Evolutionary conservation across 306 rosid genomes (phyloP).

Genomic region (Glycine tomentella): DNA sequence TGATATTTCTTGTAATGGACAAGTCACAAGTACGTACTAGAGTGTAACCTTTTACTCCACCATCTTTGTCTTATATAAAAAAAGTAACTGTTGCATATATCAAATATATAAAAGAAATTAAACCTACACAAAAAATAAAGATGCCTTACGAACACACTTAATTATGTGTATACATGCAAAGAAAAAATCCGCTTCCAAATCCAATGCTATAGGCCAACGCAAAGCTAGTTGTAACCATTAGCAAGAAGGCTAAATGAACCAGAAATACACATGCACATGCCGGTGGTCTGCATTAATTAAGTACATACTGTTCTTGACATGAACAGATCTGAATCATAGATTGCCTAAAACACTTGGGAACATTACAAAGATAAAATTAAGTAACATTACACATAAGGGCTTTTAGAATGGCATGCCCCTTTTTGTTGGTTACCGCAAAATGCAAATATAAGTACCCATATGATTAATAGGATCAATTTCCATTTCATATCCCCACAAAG

Average conservation of each 20-base stretch:
- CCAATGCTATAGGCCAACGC: too few species aligned
- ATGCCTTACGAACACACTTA: too few species aligned
- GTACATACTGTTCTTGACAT: neutral
- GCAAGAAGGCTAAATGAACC: neutral
- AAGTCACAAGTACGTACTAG: too few species aligned
- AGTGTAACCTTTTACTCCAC: too few species aligned
- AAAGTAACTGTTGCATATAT: too few species aligned
- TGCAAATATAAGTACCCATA: slow-evolving; percentile 30
- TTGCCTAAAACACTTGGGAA: neutral
- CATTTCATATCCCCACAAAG: slow-evolving; percentile 35
- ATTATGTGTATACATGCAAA: too few species aligned
- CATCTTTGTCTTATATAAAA: too few species aligned
- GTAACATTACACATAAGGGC: slow-evolving; percentile 45
- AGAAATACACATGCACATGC: neutral
- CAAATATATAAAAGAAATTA: too few species aligned
- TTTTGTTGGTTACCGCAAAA: slow-evolving; percentile 32
- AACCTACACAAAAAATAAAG: too few species aligned
- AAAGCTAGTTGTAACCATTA: too few species aligned
- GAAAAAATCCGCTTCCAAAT: too few species aligned
- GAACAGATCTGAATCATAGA: neutral
- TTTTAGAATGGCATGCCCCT: slow-evolving; percentile 44
- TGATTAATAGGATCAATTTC: slow-evolving; percentile 32
- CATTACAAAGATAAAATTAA: neutral
- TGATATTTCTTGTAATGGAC: too few species aligned
- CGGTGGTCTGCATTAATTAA: neutral